phyloP scores from a whole-genome alignment of 805 yeast species.

The Metschnikowia amazonensis region DNA sequence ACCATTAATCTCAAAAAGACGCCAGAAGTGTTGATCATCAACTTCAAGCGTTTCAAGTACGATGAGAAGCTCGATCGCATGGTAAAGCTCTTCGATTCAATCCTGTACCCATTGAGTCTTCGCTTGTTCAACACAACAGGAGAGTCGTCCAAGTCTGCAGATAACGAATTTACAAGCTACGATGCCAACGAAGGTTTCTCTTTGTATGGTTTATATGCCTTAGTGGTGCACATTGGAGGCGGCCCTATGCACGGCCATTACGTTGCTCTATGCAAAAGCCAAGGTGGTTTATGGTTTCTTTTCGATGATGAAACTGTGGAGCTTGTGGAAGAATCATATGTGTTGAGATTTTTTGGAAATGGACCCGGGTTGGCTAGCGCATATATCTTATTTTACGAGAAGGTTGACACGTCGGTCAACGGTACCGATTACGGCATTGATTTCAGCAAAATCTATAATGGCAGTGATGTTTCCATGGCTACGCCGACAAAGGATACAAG shows the following conservation, averaged over 20 bases:
- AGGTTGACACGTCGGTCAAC: conserved; percentile 38
- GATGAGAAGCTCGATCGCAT: conserved; percentile 76
- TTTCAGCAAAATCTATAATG: conserved; percentile 73
- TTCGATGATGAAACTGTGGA: conserved; percentile 97
- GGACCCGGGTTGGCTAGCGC: conserved; percentile 88
- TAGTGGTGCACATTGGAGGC: conserved; percentile 93
- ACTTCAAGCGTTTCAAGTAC: conserved; percentile 88
- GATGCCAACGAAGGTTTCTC: conserved; percentile 17
- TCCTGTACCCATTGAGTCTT: conserved; percentile 72
- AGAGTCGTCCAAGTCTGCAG: not conserved
- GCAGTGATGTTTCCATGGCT: conserved; percentile 26
- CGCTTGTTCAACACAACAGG: conserved; percentile 64
- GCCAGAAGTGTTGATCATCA: conserved; percentile 78
- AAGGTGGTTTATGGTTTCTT: conserved; percentile 78
- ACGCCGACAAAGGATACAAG: conserved; percentile 5
- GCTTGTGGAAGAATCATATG: conserved; percentile 76
- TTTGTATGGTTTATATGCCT: conserved; percentile 75
- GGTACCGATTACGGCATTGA: conserved; percentile 48
- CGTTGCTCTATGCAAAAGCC: conserved; percentile 78
- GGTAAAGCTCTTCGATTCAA: conserved; percentile 82
- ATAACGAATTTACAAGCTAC: not conserved
- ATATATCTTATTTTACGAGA: conserved; percentile 76
- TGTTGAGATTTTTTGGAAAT: conserved; percentile 83
- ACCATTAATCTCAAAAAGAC: conserved; percentile 73
- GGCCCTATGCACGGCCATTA: conserved; percentile 98